phyloP scores from a whole-genome alignment of 1,284 basidiomycete genomes.

The Puccinia horiana region DNA sequence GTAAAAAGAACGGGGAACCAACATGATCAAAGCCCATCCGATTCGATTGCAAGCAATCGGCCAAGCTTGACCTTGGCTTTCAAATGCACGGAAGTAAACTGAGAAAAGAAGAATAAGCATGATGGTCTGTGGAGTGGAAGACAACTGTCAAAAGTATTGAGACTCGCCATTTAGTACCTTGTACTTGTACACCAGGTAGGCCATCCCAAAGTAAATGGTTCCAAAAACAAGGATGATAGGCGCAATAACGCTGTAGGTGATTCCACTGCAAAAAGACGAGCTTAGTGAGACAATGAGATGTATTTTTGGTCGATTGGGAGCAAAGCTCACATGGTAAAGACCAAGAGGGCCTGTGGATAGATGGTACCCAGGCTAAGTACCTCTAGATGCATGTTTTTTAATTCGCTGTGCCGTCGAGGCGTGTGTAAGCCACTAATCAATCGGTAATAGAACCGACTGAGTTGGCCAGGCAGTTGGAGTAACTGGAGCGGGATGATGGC shows the following conservation, averaged over 20 bases:
- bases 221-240: slow-evolving; percentile 58
- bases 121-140: not conserved
- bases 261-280: slow-evolving; percentile 43
- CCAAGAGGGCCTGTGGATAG: slow-evolving; percentile 58
- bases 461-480: slow-evolving; percentile 55
- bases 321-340: slow-evolving; percentile 55
- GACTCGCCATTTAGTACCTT: slow-evolving; percentile 56
- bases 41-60: slow-evolving; percentile 42
- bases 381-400: slow-evolving; percentile 54
- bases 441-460: slow-evolving; percentile 49
- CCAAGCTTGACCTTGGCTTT: slow-evolving; percentile 46
- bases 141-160: not conserved
- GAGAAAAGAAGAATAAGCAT: not conserved
- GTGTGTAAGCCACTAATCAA: slow-evolving; percentile 53
- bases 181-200: slow-evolving; percentile 59
- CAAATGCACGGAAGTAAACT: slow-evolving; percentile 47
- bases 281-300: not conserved
- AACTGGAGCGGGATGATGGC: slow-evolving; percentile 57
- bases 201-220: slow-evolving; percentile 56
- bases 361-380: slow-evolving; percentile 56
- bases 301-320: not conserved
- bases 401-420: slow-evolving; percentile 55
- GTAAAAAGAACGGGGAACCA: not conserved
- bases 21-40: slow-evolving; percentile 48
- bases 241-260: slow-evolving; percentile 58